Evolutionary conservation across 1,284 basidiomycete genomes (phyloP).

Genomic region (Cryptococcus sp.): DNA sequence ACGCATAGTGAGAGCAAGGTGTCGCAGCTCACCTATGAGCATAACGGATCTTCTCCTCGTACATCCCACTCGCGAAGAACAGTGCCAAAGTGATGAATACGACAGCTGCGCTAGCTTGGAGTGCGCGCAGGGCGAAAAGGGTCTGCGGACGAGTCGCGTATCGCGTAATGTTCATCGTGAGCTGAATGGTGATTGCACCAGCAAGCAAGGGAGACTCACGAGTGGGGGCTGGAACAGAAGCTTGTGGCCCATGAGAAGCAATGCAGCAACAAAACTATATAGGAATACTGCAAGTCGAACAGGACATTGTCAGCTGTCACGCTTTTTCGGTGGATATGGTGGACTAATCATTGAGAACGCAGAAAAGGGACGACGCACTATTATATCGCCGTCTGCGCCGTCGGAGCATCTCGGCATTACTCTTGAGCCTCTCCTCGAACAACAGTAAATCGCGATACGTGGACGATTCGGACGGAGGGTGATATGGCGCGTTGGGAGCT

Average conservation of each 20-base stretch:
- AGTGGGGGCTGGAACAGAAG: constrained; percentile 35
- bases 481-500: constrained; percentile 53
- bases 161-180: too few relatives aligned
- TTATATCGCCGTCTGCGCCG: constrained; percentile 83
- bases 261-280: constrained; percentile 37
- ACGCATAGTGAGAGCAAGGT: not conserved
- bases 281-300: constrained; percentile 35
- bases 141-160: constrained; percentile 14
- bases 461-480: constrained; percentile 67
- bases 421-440: constrained; percentile 95
- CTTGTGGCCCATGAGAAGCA: constrained; percentile 33
- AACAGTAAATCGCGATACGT: constrained; percentile 87
- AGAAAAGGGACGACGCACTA: constrained; percentile 59
- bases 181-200: too few relatives aligned
- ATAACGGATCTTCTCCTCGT: constrained; percentile 92
- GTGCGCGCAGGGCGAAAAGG: constrained; percentile 29
- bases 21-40: constrained; percentile 75
- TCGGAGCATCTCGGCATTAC: constrained; percentile 79
- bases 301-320: not conserved
- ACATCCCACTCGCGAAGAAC: constrained; percentile 96
- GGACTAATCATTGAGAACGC: not conserved
- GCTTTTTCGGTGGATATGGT: too few relatives aligned
- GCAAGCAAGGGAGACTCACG: constrained; percentile 19
- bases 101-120: constrained; percentile 74
- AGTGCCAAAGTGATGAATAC: constrained; percentile 84